These are phyloP conservation scores for Gossypioides kirkii DNA, from an alignment of 345 rosid species.

Conservation along the genomic window DNA sequence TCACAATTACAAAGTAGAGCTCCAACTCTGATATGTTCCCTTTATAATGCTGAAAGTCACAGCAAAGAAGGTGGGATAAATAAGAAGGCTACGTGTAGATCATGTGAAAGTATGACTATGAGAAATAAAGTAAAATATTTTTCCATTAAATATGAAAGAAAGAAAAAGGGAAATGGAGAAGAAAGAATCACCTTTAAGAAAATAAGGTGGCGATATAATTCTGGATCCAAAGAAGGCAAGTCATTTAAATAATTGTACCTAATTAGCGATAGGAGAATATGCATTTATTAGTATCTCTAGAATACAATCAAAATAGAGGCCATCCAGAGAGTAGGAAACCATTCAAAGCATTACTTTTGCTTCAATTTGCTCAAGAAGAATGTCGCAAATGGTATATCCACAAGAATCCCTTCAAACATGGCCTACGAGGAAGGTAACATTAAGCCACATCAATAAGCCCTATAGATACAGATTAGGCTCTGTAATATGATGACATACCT, in stretches of 20 bases:
- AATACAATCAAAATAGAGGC: background rate
- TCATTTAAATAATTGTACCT: constrained; percentile 95
- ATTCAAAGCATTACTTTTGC: constrained; percentile 57
- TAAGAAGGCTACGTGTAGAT: constrained; percentile 3
- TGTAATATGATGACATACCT: constrained; percentile 41
- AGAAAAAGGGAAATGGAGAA: background rate
- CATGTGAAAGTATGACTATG: background rate
- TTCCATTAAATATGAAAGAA: background rate
- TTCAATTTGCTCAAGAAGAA: constrained; percentile 99
- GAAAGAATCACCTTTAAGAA: constrained; percentile 69
- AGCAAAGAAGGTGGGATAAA: background rate
- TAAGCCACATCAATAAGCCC: constrained; percentile 15
- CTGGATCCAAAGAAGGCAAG: constrained; percentile 44
- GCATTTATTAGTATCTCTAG: constrained; percentile 1
- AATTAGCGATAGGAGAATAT: constrained; percentile 18
- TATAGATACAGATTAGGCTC: background rate
- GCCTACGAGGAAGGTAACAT: constrained; percentile 53
- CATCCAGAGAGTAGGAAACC: background rate
- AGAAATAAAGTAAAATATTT: background rate
- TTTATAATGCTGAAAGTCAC: constrained; percentile 66
- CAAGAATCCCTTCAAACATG: constrained; percentile 98
- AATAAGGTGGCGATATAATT: constrained; percentile 74
- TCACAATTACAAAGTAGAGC: constrained; percentile 86
- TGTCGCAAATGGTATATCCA: constrained; percentile 97
- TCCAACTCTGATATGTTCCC: constrained; percentile 80